Evolutionary conservation across 2,329 filamentous ascomycete species (phyloP), one percentile per base, ranked within the genome.

Genomic region (Trichoderma lentiforme): DNA sequence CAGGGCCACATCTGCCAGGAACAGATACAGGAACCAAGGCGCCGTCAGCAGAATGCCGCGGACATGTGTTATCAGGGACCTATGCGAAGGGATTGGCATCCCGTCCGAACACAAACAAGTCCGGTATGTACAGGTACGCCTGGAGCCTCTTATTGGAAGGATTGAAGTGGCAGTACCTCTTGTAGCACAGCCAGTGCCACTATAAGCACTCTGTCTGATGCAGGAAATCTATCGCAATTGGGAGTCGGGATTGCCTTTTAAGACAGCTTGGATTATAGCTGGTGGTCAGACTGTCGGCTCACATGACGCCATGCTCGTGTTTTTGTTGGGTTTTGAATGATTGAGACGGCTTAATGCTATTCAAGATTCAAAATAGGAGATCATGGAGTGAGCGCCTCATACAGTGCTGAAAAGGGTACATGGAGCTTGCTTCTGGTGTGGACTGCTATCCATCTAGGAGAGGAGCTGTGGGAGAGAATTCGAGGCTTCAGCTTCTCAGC

Each of bases 11-110:
- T 90, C 87, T 75, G 86, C 85, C 51, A 85, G 72, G 72, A 86
- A 79, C 39, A 90, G 82, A 75, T 84, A 85, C 9, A 84, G 36
- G n/a, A 87, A 78, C 87, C 88, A 90, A 34, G 88, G 88, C 14
- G 82, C 71, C 36, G 84, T 74, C 69, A 87, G 77, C 60, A 82
- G 71, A 18, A 83, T 57, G 73, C 84, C 86, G 61, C 86, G 83
- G 64, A 86, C 62, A 74, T 81, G 79, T 58, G 77, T 80, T 68
- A 81, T 76, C 72, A 81, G 67, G 57, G 74, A 73, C 24, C 66
- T 66, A 60, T 56, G 60, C 51, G 56, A 62, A 53, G 74, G 64
- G 75, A 76, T 75, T n/a, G 61, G 26, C 39, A 43, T 32, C 30
- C 18, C 32, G 18, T 8, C n/a, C 18, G 57, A 34, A 1, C 57